Conservation (phyloP, 129 eudicot genomes). For the Ambrosia trifida region DNA sequence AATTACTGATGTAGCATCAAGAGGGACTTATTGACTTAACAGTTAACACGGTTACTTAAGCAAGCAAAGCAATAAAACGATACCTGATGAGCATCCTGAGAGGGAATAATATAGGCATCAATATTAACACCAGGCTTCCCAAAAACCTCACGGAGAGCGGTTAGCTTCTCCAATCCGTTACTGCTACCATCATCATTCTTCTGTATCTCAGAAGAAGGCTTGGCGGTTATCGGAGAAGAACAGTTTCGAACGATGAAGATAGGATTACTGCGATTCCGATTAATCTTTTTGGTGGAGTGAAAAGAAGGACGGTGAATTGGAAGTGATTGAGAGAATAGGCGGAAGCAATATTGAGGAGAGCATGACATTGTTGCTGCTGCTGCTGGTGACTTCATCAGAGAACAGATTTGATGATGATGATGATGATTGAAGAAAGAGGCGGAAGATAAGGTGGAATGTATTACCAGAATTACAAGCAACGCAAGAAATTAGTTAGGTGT, state of each 20-base stretch:
- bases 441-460: too few relatives aligned
- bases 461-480: too few relatives aligned
- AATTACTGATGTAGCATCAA: too few relatives aligned
- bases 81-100: conserved; percentile 99
- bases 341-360: conserved; percentile 33
- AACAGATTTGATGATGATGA: too few relatives aligned
- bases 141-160: conserved; percentile 68
- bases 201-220: conserved; percentile 37
- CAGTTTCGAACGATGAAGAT: conserved; percentile 38
- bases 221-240: conserved; percentile 73
- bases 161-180: conserved; percentile 44
- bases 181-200: conserved; percentile 18
- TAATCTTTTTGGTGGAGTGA: conserved; percentile 2
- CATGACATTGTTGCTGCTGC: conserved; percentile 37
- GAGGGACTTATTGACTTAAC: too few relatives aligned
- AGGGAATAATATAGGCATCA: conserved; percentile 92
- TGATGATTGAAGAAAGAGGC: not conserved
- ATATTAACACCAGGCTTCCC: conserved; percentile 56
- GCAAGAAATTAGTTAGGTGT: too few relatives aligned
- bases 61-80: not conserved
- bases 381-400: not conserved
- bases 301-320: conserved; percentile 34
- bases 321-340: conserved; percentile 39
- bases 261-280: conserved; percentile 17
- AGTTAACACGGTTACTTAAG: too few relatives aligned